Evolutionary conservation across 306 rosid species (phyloP).

Genomic region (Medicago truncatula): DNA sequence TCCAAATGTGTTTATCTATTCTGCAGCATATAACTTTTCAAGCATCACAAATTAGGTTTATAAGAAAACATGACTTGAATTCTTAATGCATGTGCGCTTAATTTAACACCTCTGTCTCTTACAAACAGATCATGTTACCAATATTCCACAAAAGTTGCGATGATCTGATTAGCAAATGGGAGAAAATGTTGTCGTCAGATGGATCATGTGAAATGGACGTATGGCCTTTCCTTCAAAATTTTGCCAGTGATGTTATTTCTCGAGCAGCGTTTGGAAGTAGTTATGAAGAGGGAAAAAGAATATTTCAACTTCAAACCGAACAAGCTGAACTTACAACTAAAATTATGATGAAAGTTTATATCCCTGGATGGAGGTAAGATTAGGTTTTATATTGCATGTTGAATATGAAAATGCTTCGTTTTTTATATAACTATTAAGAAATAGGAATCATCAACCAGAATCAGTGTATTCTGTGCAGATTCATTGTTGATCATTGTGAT

Average conservation of each 20-base stretch:
- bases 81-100: too few relatives aligned
- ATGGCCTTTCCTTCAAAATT: slow-evolving; percentile 36
- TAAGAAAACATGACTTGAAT: too few relatives aligned
- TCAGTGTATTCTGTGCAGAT: too few relatives aligned
- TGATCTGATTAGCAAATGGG: slow-evolving; percentile 56
- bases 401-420: too few relatives aligned
- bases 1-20: too few relatives aligned
- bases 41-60: too few relatives aligned
- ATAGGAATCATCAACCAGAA: too few relatives aligned
- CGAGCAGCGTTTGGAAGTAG: slow-evolving; percentile 56
- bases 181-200: slow-evolving; percentile 34
- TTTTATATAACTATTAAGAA: too few relatives aligned
- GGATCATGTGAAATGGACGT: slow-evolving; percentile 51
- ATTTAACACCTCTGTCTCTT: too few relatives aligned
- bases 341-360: not conserved
- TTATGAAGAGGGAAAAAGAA: slow-evolving; percentile 54
- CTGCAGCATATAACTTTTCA: too few relatives aligned
- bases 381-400: not conserved
- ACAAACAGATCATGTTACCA: slow-evolving; percentile 31
- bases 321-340: slow-evolving; percentile 5
- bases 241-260: slow-evolving; percentile 46
- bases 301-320: slow-evolving; percentile 55
- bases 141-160: slow-evolving; percentile 37
- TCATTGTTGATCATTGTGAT: too few relatives aligned
- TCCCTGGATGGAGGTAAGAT: slow-evolving; percentile 61